These are phyloP conservation scores for Mucor lusitanicus DNA, from an alignment of 371 early-diverging fungal species.

Conservation along the genomic window DNA sequence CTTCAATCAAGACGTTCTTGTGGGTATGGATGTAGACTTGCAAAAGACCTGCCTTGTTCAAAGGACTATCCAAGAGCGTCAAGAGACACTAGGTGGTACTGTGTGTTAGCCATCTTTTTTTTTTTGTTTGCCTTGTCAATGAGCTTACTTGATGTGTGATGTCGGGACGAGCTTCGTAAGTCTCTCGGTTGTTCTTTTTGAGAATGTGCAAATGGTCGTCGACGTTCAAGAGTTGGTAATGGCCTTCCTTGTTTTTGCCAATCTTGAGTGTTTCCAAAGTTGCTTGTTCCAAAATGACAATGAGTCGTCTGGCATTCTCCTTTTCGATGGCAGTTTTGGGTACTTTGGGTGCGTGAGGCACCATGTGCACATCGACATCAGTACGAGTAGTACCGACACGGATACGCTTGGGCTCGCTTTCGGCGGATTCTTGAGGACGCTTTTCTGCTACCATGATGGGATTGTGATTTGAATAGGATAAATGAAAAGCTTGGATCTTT, in stretches of 20 bases:
- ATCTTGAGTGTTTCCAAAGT: constrained; percentile 94
- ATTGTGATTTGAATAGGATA: not conserved
- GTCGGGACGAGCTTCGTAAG: constrained; percentile 91
- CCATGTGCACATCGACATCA: constrained; percentile 57
- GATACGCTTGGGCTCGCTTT: constrained; percentile 45
- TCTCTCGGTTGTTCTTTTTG: constrained; percentile 81
- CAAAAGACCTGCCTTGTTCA: constrained; percentile 95
- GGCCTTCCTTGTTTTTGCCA: constrained; percentile 87
- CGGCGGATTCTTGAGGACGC: constrained; percentile 15
- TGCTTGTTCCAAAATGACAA: constrained; percentile 91
- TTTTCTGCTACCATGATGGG: constrained; percentile 21
- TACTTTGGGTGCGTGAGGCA: constrained; percentile 79
- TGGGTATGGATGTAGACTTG: constrained; percentile 96
- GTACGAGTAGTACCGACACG: constrained; percentile 45
- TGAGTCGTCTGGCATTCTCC: constrained; percentile 82
- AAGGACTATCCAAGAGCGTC: constrained; percentile 95
- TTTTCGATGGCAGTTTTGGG: constrained; percentile 77
- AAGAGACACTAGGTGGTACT: constrained; percentile 78
- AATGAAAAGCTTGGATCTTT: not conserved
- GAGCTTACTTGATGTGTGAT: constrained; percentile 89
- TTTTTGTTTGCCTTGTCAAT: not conserved
- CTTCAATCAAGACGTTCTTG: constrained; percentile 95
- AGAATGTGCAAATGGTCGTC: constrained; percentile 95
- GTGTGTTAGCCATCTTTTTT: not conserved
- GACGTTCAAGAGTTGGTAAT: constrained; percentile 92